Percentiles rank a stretch among this genome's conserved stretches.
Evolutionary conservation across 805 yeast genomes (phyloP).

Genomic region (Candida coquimbonensis): DNA sequence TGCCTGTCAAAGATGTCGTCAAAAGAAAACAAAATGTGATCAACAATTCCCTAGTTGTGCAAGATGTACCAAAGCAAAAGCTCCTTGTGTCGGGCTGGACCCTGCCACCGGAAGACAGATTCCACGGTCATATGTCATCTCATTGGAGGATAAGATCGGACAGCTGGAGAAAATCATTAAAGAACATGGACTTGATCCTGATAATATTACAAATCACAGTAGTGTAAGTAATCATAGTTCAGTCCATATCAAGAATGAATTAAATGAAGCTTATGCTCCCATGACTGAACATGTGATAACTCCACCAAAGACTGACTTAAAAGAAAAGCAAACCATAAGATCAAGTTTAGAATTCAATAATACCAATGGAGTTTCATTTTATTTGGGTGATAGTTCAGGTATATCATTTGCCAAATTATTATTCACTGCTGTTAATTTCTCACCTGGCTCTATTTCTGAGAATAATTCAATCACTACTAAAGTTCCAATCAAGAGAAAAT

Average conservation of each 20-base stretch:
- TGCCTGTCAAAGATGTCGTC: slow-evolving; percentile 80
- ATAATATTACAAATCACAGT: slow-evolving; percentile 2
- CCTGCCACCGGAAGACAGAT: slow-evolving; percentile 85
- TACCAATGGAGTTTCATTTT: slow-evolving; percentile 21
- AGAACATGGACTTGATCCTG: slow-evolving; percentile 34
- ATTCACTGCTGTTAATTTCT: slow-evolving; percentile 68
- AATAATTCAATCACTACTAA: slow-evolving; percentile 23
- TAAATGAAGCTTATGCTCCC: background rate
- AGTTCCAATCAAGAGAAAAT: slow-evolving; percentile 11
- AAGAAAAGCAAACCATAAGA: slow-evolving; percentile 17
- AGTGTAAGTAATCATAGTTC: background rate
- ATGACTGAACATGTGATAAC: slow-evolving; percentile 1
- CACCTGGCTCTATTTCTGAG: slow-evolving; percentile 27
- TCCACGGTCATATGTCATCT: slow-evolving; percentile 71
- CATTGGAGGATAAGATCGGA: slow-evolving; percentile 59
- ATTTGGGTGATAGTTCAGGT: slow-evolving; percentile 48
- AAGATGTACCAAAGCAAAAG: slow-evolving; percentile 51
- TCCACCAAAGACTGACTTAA: slow-evolving; percentile 7
- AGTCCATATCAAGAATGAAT: background rate
- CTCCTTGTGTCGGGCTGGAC: slow-evolving; percentile 76
- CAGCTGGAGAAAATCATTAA: slow-evolving; percentile 46
- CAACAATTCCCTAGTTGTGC: slow-evolving; percentile 50
- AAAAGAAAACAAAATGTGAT: slow-evolving; percentile 59
- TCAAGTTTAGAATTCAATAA: slow-evolving; percentile 16
- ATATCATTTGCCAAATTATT: slow-evolving; percentile 72